These are phyloP conservation scores for Chondrostereum purpureum DNA, from an alignment of 1,284 basidiomycete species.

Conservation along the genomic window DNA sequence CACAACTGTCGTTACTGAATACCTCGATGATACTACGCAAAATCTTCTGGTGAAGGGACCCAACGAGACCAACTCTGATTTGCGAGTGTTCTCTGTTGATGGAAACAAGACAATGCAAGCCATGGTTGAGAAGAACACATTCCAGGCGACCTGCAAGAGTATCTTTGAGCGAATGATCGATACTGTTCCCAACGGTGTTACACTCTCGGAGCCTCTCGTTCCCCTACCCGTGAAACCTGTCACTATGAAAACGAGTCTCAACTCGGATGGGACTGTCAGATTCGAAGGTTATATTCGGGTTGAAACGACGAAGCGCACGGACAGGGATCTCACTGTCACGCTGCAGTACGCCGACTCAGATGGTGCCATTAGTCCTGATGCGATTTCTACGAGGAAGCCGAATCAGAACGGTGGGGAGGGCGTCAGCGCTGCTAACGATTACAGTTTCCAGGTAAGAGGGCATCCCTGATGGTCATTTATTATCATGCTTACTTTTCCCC, in stretches of 20 bases:
- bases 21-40: slow-evolving; percentile 8
- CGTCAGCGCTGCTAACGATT: too few relatives aligned
- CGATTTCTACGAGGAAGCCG: not conserved
- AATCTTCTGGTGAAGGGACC: slow-evolving; percentile 10
- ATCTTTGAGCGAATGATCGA: slow-evolving; percentile 21
- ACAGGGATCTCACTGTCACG: not conserved
- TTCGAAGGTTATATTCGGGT: not conserved
- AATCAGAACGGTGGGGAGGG: not conserved
- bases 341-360: not conserved
- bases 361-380: not conserved
- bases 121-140: not conserved
- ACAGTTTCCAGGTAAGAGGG: too few relatives aligned
- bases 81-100: slow-evolving; percentile 9
- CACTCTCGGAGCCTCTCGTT: slow-evolving; percentile 15
- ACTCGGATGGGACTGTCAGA: not conserved
- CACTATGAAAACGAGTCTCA: not conserved
- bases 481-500: too few relatives aligned
- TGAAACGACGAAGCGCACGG: not conserved
- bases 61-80: slow-evolving; percentile 6
- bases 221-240: slow-evolving; percentile 10
- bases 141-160: slow-evolving; percentile 13
- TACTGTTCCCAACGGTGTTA: slow-evolving; percentile 17
- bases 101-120: slow-evolving; percentile 11
- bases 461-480: too few relatives aligned
- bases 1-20: slow-evolving; percentile 4